Base-by-base conservation (phyloP, 2,329 filamentous ascomycete genomes). In the Phyllosticta citriasiana region DNA sequence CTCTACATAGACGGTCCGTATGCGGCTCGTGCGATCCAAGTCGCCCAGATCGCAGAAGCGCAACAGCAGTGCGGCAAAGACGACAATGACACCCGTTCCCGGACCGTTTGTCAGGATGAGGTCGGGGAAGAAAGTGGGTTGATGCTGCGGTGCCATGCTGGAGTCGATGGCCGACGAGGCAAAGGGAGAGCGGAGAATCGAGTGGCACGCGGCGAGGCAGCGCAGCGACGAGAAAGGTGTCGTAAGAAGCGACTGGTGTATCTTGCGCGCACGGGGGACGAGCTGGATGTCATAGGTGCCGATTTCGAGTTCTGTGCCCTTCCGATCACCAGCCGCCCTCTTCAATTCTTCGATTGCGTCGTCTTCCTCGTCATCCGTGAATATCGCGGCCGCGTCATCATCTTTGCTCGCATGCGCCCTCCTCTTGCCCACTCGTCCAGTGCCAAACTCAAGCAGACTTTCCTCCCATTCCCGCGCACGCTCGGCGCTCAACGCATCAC, bases 91-190 rank as follows among this genome's bases (percentile, higher is more conserved):
- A 0, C 87, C 90, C 0, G 91, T 96, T 0, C 88, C 93, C 0
- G 93, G 93, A 0, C 93, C 93, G 69, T 97, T 97, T 57, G 88
- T 91, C 59, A 95, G 77, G 59, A 97, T 87, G 2, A 93, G 75
- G 68, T 90, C 86, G 0, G 91, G 92, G 40, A 47, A 47, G 4
- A 47, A 47, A 2, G 40, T 47, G 6, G 40, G 2, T 6, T 47
- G 63, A 7, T 47, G 40, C 14, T 47, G 40, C 6, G 40, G 40
- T n/a, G 40, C 40, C n/a, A 16, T 47, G 40, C 40, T 47, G 14
- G 84, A 86, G 59, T 73, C 74, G 27, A 58, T 58, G 8, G 66
- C 65, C 60, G 40, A 16, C 40, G 40, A 47, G 40, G 40, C 16
- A 47, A 47, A 47, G 72, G 74, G 40, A 63, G 57, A 62, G 73